Base-by-base conservation (phyloP, 148 eudicot genomes). In the Nepenthes gracilis region DNA sequence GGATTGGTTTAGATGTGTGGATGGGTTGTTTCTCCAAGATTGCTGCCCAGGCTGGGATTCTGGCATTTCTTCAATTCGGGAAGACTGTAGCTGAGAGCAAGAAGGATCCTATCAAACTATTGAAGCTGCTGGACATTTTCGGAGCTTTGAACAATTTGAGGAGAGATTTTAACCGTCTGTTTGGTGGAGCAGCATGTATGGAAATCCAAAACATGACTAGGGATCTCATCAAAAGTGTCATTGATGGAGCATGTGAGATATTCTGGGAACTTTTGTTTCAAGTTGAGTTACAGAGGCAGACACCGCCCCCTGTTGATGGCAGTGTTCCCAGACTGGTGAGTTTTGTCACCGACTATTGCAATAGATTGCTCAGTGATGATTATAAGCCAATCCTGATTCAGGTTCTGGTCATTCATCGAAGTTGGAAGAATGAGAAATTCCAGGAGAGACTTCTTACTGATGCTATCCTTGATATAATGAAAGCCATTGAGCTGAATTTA, bases 361-460 rank as follows among this genome's bases (percentile, higher is more conserved):
- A 84, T 59, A 67, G 85, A 70, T 74, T 87, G 60, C 82, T 87
- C 2, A 85, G 90, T 50, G 85, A 81, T 72, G 85, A 87, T 59
- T 87, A 87, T 69, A 87, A 82, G 64, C 83, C 95, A 3, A 75
- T 87, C 57, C 75, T 87, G 60, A 84, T 83, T 10, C 95, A 84
- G 60, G 95, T 82, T 63, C 69, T 87, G 11, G 87, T 82, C 59
- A 87, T 87, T 43, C 90, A 87, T 45, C 74, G 85, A 43, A 87
- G 95, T 74, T 87, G 95, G 95, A 87, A 84, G 76, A 84, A 82
- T n/a, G 90, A 87, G 70, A 80, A 82, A 61, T 87, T 79, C 74
- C 90, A 87, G 69, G 95, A 87, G 61, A 74, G 70, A 70, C 84
- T 87, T 58, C 82, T 87, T 13, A 74, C 71, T 9, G 71, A 76